These are phyloP conservation scores for Nakataea oryzae DNA, from an alignment of 2,329 filamentous ascomycete genomes.

Conservation along the genomic window DNA sequence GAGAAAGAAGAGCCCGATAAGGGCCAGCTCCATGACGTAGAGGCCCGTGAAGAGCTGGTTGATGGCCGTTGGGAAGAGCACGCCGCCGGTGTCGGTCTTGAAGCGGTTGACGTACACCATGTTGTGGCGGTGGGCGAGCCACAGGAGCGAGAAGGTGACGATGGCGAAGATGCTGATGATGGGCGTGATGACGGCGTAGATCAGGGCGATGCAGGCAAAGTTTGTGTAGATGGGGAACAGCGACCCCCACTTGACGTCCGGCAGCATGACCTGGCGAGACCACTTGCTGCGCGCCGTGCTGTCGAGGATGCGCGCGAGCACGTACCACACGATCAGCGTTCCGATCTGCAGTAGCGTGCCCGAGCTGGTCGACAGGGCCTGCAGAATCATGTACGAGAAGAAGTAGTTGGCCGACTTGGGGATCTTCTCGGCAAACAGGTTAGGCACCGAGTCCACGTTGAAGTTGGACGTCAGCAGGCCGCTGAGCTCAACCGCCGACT, in stretches of 20 bases:
- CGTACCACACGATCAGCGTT: constrained; percentile 70
- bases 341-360: constrained; percentile 77
- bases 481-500: constrained; percentile 45
- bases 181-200: constrained; percentile 83
- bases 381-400: constrained; percentile 96
- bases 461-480: constrained; percentile 36
- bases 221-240: constrained; percentile 97
- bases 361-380: constrained; percentile 83
- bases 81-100: constrained; percentile 79
- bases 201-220: constrained; percentile 81
- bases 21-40: constrained; percentile 86
- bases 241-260: constrained; percentile 75
- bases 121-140: constrained; percentile 93
- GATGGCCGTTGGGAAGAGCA: constrained; percentile 84
- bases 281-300: constrained; percentile 77
- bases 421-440: constrained; percentile 65
- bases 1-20: constrained; percentile 85
- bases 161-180: constrained; percentile 89
- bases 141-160: constrained; percentile 82
- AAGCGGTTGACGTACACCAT: constrained; percentile 92
- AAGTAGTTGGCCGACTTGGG: constrained; percentile 92
- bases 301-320: constrained; percentile 72
- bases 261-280: constrained; percentile 68
- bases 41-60: constrained; percentile 93
- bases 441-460: constrained; percentile 57